Conservation (phyloP, 139 green algal genomes). For the Yamagishiella unicocca region DNA sequence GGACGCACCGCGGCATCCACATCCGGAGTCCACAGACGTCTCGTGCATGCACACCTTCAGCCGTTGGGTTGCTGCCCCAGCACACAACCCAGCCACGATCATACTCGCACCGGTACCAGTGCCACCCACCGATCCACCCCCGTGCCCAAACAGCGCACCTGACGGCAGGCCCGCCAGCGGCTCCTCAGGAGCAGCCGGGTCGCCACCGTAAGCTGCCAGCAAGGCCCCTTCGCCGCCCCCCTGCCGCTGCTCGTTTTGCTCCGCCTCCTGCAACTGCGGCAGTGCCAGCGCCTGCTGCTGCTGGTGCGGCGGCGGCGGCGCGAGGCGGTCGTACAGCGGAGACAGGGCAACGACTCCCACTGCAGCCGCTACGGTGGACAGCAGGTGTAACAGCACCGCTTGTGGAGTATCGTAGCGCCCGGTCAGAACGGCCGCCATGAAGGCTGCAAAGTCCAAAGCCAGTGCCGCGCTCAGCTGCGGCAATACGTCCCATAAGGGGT, state of each 20-base stretch:
- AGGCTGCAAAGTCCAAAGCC: conserved; percentile 33
- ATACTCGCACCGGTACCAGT: too few species aligned
- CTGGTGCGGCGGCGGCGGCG: neutral
- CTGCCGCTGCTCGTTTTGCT: neutral
- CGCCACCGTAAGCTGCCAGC: neutral
- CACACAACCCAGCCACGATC: too few species aligned
- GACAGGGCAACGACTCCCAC: conserved; percentile 8
- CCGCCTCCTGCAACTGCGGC: neutral
- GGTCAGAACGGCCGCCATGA: neutral
- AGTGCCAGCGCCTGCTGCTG: too few species aligned
- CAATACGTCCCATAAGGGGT: neutral
- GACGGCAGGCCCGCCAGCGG: neutral
- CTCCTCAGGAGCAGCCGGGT: neutral
- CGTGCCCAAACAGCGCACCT: neutral
- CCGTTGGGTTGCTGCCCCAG: too few species aligned
- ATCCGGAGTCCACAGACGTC: too few species aligned
- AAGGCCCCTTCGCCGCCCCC: neutral
- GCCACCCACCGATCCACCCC: neutral
- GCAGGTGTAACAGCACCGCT: neutral
- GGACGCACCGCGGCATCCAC: too few species aligned
- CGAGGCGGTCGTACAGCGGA: conserved; percentile 1
- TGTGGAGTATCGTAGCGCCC: neutral
- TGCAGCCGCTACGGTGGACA: neutral
- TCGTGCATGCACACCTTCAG: too few species aligned
- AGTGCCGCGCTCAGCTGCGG: conserved; percentile 4